Base-by-base conservation (phyloP, 1,139 yeast genomes). In the Scheffersomyces titani region DNA sequence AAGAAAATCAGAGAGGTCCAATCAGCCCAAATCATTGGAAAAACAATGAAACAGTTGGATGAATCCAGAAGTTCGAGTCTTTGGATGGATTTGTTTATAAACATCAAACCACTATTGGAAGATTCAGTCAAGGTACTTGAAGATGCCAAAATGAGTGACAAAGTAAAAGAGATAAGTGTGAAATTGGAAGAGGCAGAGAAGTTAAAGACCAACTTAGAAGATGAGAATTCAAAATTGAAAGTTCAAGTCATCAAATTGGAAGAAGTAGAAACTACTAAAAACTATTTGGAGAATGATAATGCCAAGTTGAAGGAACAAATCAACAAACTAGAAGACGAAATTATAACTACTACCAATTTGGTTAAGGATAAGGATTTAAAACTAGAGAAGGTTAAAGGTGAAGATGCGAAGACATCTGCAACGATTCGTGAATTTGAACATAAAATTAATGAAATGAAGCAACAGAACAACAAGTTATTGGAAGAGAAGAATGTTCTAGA, bases 31-130 rank as follows among this genome's bases (percentile, higher is more conserved):
- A 77, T 90, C 3, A 75, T 96, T 53, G 86, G 89, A 53, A 78
- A 79, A 57, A 88, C 92, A 52, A 82, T 94, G 63, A 73, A 77
- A 51, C 72, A 79, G 0, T 85, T 89, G 57, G 80, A 83, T 58
- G 75, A 77, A 19, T 70, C 87, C n/a, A 76, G 80, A 54, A 57
- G 61, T 5, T 71, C 79, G 11, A 88, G 89, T 68, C 90, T 90
- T 9, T 94, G 99, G 99, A 89, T 91, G 76, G 84, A 82, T 54
- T 77, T 94, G 52, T 87, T 87, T 61, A 78, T 86, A 44, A 84
- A 85, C 56, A 77, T 94, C 64, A 90, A 90, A 63, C 98, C 99
- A 0, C 73, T 93, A 53, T 74, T 92, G 22, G 87, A 86, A 57
- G 90, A 90, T 9, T 83, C 92, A 0, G 75, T 76, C 19, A 87